Base-by-base conservation (phyloP, 371 early-diverging fungal species). In the Mortierella sp. region DNA sequence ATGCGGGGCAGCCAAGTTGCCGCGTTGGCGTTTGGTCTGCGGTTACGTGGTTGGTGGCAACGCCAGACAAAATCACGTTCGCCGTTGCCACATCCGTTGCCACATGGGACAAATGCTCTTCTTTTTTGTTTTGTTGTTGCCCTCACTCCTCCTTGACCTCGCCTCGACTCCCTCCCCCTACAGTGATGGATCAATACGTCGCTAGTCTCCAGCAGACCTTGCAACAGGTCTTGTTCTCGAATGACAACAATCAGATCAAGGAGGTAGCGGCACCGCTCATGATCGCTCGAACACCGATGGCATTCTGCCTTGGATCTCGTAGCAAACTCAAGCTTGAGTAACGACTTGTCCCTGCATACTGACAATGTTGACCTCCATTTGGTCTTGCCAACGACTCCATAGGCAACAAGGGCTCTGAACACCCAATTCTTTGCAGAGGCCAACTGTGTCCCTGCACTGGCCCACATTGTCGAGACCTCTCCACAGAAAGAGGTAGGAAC, bases 401-500 rank as follows among this genome's bases (percentile, higher is more conserved):
- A 88, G 88, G 85, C 85, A 34, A 92, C 93, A 8, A 82, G 82
- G 51, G 84, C 87, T 21, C 77, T 92, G 43, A 89, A 83, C 77
- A 85, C 86, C 34, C 84, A 93, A 70, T 92, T 79, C 68, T 93
- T 89, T 77, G 80, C 74, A 39, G 81, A 78, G 7, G 54, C 86
- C 19, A 73, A 81, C n/a, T 92, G 94, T 68, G 82, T 94, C 17
- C 90, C 93, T 54, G 92, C 91, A 21, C 81, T 92, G 47, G 80
- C 86, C 19, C 81, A 88, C 49, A 87, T 94, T 57, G 81, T 91
- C 55, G 72, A 80, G 57, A 83, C 82, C n/a, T 88, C 87, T 28
- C 72, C 83, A 39, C 83, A 88, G 29, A 77, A 79, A 46, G 83
- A 83, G 67, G 82, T 80, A 63, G 16, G 53, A 17, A 22, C 13